Evolutionary conservation across 352 stramenopile species (phyloP).

Genomic region (Globisporangium rhizosaccharum): DNA sequence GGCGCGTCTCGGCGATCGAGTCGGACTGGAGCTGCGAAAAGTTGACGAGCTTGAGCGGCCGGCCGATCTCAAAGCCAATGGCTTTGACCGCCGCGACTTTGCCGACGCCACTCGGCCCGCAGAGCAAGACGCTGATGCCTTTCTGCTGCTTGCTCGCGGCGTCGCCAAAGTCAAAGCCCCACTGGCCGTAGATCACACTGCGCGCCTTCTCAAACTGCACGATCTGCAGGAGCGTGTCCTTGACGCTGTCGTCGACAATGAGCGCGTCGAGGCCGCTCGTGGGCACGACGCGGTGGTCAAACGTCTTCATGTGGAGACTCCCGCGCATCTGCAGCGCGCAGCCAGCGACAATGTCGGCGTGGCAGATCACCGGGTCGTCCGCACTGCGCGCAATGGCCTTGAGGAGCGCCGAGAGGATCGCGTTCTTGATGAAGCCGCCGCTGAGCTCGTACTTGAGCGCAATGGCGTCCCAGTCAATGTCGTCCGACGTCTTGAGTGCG

Average conservation of each 20-base stretch:
- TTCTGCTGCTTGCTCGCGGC: constrained; percentile 84
- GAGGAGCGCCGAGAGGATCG: constrained; percentile 78
- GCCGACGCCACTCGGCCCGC: constrained; percentile 61
- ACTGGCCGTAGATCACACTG: constrained; percentile 83
- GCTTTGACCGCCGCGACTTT: constrained; percentile 74
- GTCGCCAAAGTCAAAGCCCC: constrained; percentile 80
- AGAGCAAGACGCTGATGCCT: constrained; percentile 69
- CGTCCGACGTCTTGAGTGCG: constrained; percentile 42
- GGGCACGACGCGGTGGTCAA: constrained; percentile 81
- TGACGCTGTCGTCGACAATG: constrained; percentile 60
- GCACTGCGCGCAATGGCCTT: constrained; percentile 63
- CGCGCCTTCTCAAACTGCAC: constrained; percentile 83
- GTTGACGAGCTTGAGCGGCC: constrained; percentile 77
- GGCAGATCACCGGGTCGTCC: constrained; percentile 56
- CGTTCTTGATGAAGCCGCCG: constrained; percentile 90
- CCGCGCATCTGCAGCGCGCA: constrained; percentile 86
- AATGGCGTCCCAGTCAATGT: constrained; percentile 83
- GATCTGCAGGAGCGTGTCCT: constrained; percentile 60
- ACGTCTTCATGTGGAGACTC: constrained; percentile 87
- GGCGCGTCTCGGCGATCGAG: constrained; percentile 67
- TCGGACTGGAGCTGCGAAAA: constrained; percentile 74
- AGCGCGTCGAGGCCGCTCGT: constrained; percentile 67
- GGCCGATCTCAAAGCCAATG: constrained; percentile 81
- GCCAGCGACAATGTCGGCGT: constrained; percentile 72
- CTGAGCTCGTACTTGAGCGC: constrained; percentile 85